These are phyloP conservation scores for Apiotrichum akiyoshidainum DNA, from an alignment of 1,284 basidiomycete species.

Conservation along the genomic window DNA sequence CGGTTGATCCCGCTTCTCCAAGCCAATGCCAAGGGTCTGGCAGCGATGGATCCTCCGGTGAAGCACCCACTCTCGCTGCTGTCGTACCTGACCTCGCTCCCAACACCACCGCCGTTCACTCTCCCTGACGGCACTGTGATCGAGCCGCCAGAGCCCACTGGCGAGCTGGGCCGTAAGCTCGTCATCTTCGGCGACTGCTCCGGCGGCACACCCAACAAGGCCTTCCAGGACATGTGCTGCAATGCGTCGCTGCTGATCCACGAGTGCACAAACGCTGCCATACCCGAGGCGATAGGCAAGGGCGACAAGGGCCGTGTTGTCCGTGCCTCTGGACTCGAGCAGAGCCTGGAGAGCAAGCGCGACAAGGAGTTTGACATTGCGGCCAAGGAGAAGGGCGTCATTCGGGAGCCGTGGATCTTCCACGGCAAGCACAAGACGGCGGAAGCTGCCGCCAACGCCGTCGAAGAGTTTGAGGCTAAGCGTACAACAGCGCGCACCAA, in stretches of 20 bases:
- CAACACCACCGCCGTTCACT: slow-evolving; percentile 59
- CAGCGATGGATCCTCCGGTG: slow-evolving; percentile 58
- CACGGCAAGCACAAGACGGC: slow-evolving; percentile 13
- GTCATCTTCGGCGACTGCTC: slow-evolving; percentile 48
- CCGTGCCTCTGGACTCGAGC: slow-evolving; percentile 37
- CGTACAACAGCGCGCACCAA: slow-evolving; percentile 58
- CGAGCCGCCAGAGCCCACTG: slow-evolving; percentile 59
- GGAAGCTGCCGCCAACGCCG: slow-evolving; percentile 53
- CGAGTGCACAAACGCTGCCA: slow-evolving; percentile 78
- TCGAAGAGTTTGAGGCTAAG: slow-evolving; percentile 43
- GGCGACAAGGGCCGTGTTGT: slow-evolving; percentile 39
- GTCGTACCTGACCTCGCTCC: slow-evolving; percentile 59
- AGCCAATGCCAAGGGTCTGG: slow-evolving; percentile 53
- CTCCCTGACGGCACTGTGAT: slow-evolving; percentile 76
- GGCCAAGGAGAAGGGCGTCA: slow-evolving; percentile 19
- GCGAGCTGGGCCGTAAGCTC: slow-evolving; percentile 53
- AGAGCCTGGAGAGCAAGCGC: slow-evolving; percentile 41
- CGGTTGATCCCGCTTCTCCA: slow-evolving; percentile 47
- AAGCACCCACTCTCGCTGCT: slow-evolving; percentile 69
- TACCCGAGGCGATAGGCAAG: slow-evolving; percentile 56
- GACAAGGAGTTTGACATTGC: slow-evolving; percentile 28
- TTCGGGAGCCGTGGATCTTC: slow-evolving; percentile 16
- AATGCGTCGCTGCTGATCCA: slow-evolving; percentile 55
- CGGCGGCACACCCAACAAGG: slow-evolving; percentile 42
- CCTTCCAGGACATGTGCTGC: slow-evolving; percentile 36